phyloP scores from a whole-genome alignment of 768 basidiomycete genomes.

The Harrya chromipes region DNA sequence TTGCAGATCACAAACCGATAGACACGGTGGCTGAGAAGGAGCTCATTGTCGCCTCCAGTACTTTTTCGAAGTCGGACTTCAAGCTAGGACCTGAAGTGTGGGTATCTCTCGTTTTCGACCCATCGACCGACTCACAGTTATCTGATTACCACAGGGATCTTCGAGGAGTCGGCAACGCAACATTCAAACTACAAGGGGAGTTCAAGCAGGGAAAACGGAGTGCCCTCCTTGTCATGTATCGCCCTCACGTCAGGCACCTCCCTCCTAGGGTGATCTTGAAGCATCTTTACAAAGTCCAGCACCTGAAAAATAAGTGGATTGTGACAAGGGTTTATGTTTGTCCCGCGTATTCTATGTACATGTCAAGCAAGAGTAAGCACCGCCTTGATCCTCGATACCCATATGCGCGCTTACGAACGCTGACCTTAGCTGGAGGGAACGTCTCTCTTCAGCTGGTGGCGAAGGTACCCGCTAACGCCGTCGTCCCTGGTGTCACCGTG shows the following conservation, averaged over 20 bases:
- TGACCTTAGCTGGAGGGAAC: too few relatives aligned
- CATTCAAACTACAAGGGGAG: constrained; percentile 32
- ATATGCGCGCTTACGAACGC: too few relatives aligned
- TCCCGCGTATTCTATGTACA: constrained; percentile 33
- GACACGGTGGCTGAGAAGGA: constrained; percentile 19
- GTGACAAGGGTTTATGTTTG: constrained; percentile 32
- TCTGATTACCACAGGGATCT: constrained; percentile 4
- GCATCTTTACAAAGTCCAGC: constrained; percentile 22
- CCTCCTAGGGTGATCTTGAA: constrained; percentile 23
- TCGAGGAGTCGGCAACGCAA: constrained; percentile 21
- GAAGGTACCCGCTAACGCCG: constrained; percentile 3
- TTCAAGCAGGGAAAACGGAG: constrained; percentile 28
- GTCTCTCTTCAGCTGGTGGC: constrained; percentile 22
- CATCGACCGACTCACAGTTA: too few relatives aligned
- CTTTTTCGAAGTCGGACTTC: too few relatives aligned
- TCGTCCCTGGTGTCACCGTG: neutral
- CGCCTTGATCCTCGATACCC: too few relatives aligned
- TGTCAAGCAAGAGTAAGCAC: constrained; percentile 25
- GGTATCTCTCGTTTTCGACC: too few relatives aligned
- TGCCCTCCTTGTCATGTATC: constrained; percentile 33
- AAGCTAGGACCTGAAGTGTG: too few relatives aligned
- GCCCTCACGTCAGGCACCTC: constrained; percentile 22
- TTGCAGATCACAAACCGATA: constrained; percentile 17
- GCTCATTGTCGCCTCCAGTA: constrained; percentile 22
- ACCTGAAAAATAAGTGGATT: constrained; percentile 28